Evolutionary conservation across 2,329 filamentous ascomycete species (phyloP), one percentile per base, ranked within the genome.

Genomic region (Helotiales sp.): DNA sequence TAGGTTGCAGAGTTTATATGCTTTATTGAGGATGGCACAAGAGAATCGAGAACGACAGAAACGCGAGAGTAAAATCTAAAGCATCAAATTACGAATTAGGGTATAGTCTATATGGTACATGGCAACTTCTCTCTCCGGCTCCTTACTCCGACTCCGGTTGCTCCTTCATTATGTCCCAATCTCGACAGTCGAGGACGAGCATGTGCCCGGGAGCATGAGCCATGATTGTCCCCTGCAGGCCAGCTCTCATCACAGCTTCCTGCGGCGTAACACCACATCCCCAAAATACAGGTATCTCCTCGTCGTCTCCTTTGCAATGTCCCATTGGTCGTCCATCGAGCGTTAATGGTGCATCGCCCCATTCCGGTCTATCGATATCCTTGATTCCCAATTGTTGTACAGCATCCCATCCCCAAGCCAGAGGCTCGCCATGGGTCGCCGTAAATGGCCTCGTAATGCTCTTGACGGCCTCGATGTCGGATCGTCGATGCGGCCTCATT

Each of bases 221-320:
- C 75, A 89, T 83, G 1, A 87, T 76, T 1, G 76, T 74, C 0
- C 85, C 85, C 47, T 80, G 30, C 66, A 46, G 86, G 65, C 7
- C 72, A 5, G 83, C 81, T 56, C 74, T 75, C 76, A 85, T 80
- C 1, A 88, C 81, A 13, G 83, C 84, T 66, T 86, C 80, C 66
- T 88, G 85, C 1, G 86, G 84, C 34, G 85, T 88, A 10, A 88
- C 84, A 31, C 85, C 85, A 66, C 85, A 88, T 0, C 82, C 85
- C 83, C 85, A 83, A 62, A 85, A 85, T 3, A 84, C 78, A 0
- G 81, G 82, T 29, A 85, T 74, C 25, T 78, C 73, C 2, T 78
- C 38, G 27, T 44, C 48, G 17, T 52, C 31, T 13, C 69, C 71
- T 15, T 68, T 63, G 1, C 69, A 55, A 25, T 71, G 68, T 12